Evolutionary conservation across 75 land plant species (phyloP), one percentile per base, ranked within the genome.

Genomic region (Adiantum capillusveneris): DNA sequence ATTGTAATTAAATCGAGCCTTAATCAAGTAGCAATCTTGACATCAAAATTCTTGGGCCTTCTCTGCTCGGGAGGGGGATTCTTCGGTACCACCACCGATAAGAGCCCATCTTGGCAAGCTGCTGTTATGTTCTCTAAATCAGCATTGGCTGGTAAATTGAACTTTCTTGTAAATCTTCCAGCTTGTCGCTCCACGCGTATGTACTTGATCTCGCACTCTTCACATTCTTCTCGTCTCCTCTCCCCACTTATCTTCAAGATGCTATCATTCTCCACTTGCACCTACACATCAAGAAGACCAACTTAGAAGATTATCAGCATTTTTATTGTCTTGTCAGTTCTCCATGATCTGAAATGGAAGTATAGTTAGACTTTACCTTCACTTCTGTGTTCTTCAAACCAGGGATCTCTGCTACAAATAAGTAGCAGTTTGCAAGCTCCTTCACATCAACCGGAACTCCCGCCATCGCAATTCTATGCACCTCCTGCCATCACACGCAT

Each of bases 1-100:
- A n/a, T n/a, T n/a, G n/a, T n/a, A n/a, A n/a, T n/a, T n/a, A n/a
- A n/a, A n/a, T n/a, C n/a, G 43, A 41, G 43, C 43, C 9, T 41
- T 9, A 14, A 41, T 41, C 43, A 41, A 20, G 51, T 48, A 18
- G 55, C 65, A 31, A 59, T n/a, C 16, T 58, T 41, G 66, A 76
- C 43, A 22, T 76, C 66, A 41, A 76, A 73, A 0, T 72, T 73
- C 56, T 68, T 56, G 27, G 78, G 71, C 1, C 60, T 60, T 50
- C 76, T 44, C 16, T 60, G 64, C 56, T 76, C 79, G 0, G 78
- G 79, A 14, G 78, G 79, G 7, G 79, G 79, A 3, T 34, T 48
- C 79, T 76, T 73, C 25, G 77, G 77, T 17, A 76, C 79, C 7
- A 65, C 67, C 20, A 76, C 70, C n/a, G 71, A 75, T 25, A 76